Conservation (phyloP, 495 filamentous ascomycete species). For the Neurospora sp. region DNA sequence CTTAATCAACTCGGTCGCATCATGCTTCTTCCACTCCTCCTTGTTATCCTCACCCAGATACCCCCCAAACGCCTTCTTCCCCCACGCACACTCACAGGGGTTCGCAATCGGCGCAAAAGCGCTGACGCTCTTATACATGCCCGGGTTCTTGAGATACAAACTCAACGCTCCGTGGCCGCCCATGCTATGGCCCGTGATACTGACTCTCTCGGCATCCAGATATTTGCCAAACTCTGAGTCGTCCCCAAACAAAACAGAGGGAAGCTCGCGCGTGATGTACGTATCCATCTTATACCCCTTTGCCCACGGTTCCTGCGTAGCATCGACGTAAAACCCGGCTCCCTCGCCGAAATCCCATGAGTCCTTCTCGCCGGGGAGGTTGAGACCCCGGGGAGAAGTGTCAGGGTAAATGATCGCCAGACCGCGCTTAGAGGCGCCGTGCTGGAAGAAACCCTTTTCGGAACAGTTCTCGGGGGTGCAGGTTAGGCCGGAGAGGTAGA, state of each 20-base stretch:
- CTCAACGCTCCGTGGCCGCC: slow-evolving; percentile 93
- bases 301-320: slow-evolving; percentile 62
- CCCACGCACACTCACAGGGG: slow-evolving; percentile 80
- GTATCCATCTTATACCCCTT: slow-evolving; percentile 84
- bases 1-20: slow-evolving; percentile 77
- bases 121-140: slow-evolving; percentile 73
- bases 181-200: slow-evolving; percentile 91
- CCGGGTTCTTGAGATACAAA: slow-evolving; percentile 81
- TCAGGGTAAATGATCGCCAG: slow-evolving; percentile 91
- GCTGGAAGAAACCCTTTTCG: slow-evolving; percentile 95
- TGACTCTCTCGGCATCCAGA: slow-evolving; percentile 57
- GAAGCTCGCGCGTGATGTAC: slow-evolving; percentile 79
- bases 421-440: slow-evolving; percentile 62
- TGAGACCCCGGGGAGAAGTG: slow-evolving; percentile 78
- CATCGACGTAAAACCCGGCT: slow-evolving; percentile 93
- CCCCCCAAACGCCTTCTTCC: slow-evolving; percentile 85
- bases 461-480: slow-evolving; percentile 94
- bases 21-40: slow-evolving; percentile 74
- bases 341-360: slow-evolving; percentile 82
- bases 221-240: slow-evolving; percentile 42
- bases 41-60: slow-evolving; percentile 65
- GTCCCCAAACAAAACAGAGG: slow-evolving; percentile 41
- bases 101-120: slow-evolving; percentile 92
- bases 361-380: slow-evolving; percentile 73
- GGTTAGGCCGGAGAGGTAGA: slow-evolving; percentile 90